phyloP scores from a whole-genome alignment of 345 rosid species.

The Hypericum perforatum region DNA sequence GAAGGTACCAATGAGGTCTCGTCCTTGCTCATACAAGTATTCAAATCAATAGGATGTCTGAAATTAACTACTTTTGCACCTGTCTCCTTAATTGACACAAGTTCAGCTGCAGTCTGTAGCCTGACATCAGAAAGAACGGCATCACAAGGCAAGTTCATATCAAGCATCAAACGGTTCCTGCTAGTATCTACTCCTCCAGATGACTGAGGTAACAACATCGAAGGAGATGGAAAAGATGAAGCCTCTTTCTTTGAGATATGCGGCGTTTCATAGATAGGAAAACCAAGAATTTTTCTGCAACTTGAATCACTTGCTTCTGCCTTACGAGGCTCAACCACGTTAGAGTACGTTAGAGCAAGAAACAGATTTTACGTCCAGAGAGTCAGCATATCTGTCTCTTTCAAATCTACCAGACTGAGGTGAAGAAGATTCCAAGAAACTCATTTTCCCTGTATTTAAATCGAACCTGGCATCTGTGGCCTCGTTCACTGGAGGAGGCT shows the following conservation, averaged over 20 bases:
- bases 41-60: constrained; percentile 49
- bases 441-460: too few relatives aligned
- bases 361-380: constrained; percentile 26
- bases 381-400: constrained; percentile 17
- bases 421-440: too few relatives aligned
- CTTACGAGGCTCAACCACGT: constrained; percentile 24
- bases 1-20: constrained; percentile 18
- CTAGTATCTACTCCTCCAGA: constrained; percentile 12
- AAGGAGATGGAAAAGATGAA: constrained; percentile 10
- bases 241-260: constrained; percentile 20
- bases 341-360: constrained; percentile 24
- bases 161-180: constrained; percentile 11
- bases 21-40: constrained; percentile 34
- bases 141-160: constrained; percentile 10
- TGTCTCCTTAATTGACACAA: constrained; percentile 5
- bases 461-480: too few relatives aligned
- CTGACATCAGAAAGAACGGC: constrained; percentile 12
- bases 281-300: constrained; percentile 27
- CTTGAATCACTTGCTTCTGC: constrained; percentile 24
- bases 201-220: constrained; percentile 7
- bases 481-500: too few relatives aligned
- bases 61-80: constrained; percentile 13
- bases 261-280: constrained; percentile 26
- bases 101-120: constrained; percentile 6
- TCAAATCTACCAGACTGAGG: constrained; percentile 21